Percentiles rank a stretch among this genome's conserved stretches.
Conservation (phyloP, 2,329 filamentous ascomycete species). For the Aspergillus sp. region DNA sequence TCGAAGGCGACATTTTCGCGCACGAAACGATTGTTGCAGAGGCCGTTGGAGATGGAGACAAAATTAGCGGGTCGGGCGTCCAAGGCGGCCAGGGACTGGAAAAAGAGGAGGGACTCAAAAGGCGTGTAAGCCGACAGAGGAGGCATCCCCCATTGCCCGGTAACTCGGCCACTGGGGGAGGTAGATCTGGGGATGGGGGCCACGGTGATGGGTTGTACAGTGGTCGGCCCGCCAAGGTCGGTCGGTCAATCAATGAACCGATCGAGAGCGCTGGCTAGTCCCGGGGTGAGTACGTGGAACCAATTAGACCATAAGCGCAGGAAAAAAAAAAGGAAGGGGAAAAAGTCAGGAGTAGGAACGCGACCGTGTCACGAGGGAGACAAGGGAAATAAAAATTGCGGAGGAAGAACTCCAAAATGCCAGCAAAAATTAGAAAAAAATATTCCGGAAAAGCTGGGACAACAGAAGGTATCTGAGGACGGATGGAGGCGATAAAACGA, state of each 20-base stretch:
- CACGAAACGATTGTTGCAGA: constrained; percentile 73
- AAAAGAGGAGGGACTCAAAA: constrained; percentile 82
- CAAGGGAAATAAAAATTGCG: constrained; percentile 1
- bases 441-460: not conserved
- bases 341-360: constrained; percentile 1
- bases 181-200: constrained; percentile 35
- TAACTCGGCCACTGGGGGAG: constrained; percentile 37
- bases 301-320: constrained; percentile 24
- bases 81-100: constrained; percentile 72
- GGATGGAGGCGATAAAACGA: constrained; percentile 3
- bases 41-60: constrained; percentile 67
- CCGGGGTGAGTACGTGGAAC: constrained; percentile 14
- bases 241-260: constrained; percentile 3
- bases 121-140: constrained; percentile 69
- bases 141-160: constrained; percentile 56
- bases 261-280: constrained; percentile 1
- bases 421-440: not conserved
- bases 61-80: constrained; percentile 68
- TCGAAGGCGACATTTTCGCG: constrained; percentile 71
- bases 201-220: constrained; percentile 30
- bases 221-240: constrained; percentile 10
- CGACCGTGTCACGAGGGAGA: constrained; percentile 5
- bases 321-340: constrained; percentile 7
- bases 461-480: not conserved
- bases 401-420: not conserved